phyloP scores from a whole-genome alignment of 768 basidiomycete species.

The Strobilomyces dryophilus region DNA sequence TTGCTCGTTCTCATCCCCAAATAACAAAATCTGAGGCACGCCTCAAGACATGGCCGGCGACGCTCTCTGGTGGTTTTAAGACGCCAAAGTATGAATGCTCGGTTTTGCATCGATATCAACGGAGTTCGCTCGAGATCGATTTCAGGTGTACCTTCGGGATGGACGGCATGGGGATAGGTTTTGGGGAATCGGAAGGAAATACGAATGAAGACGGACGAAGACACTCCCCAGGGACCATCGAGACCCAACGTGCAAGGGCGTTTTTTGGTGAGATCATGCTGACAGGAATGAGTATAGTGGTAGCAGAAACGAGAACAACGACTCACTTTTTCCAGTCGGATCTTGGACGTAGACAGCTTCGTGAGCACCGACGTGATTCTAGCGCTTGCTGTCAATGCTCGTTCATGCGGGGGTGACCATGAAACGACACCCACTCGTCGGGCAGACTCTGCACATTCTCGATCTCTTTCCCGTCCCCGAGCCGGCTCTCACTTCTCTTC shows the following conservation, averaged over 20 bases:
- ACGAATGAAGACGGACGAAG: conserved; percentile 78
- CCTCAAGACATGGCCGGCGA: conserved; percentile 79
- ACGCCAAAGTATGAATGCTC: conserved; percentile 74
- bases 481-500: conserved; percentile 47
- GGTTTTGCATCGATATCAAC: conserved; percentile 70
- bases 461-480: conserved; percentile 28
- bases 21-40: conserved; percentile 81
- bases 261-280: conserved; percentile 68
- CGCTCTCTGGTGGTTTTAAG: conserved; percentile 67
- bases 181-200: conserved; percentile 87
- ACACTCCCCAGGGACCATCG: conserved; percentile 89
- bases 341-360: conserved; percentile 60
- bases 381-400: neutral
- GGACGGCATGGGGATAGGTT: conserved; percentile 62
- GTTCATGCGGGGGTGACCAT: neutral
- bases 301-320: neutral
- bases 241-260: conserved; percentile 83
- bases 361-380: conserved; percentile 74
- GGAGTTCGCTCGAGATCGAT: conserved; percentile 84
- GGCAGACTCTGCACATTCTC: conserved; percentile 53
- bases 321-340: conserved; percentile 80
- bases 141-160: conserved; percentile 64
- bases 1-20: conserved; percentile 55
- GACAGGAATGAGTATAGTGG: conserved; percentile 5
- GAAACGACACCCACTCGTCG: conserved; percentile 55